Evolutionary conservation across 768 basidiomycete species (phyloP).

Genomic region (Mrakia frigida): DNA sequence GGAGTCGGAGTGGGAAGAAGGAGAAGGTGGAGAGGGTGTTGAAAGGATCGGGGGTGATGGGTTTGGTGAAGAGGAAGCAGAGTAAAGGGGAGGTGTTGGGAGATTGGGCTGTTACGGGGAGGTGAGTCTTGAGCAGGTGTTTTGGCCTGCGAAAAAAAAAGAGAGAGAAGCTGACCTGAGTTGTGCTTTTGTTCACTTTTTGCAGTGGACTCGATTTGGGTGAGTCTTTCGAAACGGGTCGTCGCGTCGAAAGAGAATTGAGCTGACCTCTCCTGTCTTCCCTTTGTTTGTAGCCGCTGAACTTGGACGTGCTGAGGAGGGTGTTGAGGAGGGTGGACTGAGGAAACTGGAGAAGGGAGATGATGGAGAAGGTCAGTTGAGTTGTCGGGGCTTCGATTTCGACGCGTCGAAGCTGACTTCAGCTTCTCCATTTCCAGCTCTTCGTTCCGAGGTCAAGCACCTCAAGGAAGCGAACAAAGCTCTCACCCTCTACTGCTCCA

Average conservation of each 20-base stretch:
- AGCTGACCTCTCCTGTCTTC: neutral
- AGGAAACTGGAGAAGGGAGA: conserved; percentile 34
- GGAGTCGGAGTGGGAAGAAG: neutral
- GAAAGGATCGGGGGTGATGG: conserved; percentile 9
- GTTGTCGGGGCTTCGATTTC: neutral
- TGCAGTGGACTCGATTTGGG: conserved; percentile 64
- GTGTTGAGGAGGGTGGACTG: conserved; percentile 31
- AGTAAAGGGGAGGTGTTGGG: conserved; percentile 33
- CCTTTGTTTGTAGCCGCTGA: conserved; percentile 61
- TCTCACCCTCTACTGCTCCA: conserved; percentile 22
- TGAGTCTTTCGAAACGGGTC: too few species aligned
- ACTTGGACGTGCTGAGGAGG: conserved; percentile 79
- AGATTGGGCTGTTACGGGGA: conserved; percentile 30
- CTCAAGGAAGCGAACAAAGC: conserved; percentile 46
- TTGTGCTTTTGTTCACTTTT: too few species aligned
- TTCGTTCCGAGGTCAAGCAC: conserved; percentile 80
- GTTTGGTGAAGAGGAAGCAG: conserved; percentile 21
- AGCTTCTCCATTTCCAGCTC: conserved; percentile 43
- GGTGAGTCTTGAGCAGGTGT: neutral
- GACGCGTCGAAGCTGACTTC: neutral
- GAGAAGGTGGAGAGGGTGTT: conserved; percentile 6
- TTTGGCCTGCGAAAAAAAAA: conserved; percentile 44
- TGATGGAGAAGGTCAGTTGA: conserved; percentile 35
- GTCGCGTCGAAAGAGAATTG: too few species aligned
- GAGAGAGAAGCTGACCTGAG: conserved; percentile 53